phyloP scores from a whole-genome alignment of 306 rosid species.

The Castanea crenata region DNA sequence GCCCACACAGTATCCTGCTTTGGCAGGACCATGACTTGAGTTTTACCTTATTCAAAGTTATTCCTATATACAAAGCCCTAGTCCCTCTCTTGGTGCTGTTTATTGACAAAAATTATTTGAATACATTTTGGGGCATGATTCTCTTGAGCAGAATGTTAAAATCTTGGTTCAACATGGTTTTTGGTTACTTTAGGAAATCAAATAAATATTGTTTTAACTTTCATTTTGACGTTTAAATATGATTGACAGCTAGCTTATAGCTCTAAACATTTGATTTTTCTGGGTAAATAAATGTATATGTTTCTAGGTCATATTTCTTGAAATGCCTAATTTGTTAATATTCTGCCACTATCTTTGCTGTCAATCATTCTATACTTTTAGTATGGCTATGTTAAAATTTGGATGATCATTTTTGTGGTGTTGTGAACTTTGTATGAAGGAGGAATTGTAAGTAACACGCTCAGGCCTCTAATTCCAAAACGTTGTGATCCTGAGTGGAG shows the following conservation, averaged over 20 bases:
- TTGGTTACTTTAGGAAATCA: not conserved
- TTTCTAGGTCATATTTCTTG: not conserved
- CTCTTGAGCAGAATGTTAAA: not conserved
- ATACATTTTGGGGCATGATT: not conserved
- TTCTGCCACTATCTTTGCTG: not conserved
- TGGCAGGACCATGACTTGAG: not conserved
- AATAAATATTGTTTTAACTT: no score
- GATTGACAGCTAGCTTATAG: not conserved
- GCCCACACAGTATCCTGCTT: not conserved
- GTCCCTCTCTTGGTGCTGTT: not conserved
- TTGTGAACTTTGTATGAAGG: slow-evolving; percentile 40
- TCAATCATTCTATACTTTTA: not conserved
- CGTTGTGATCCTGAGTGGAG: slow-evolving; percentile 85
- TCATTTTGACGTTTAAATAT: not conserved
- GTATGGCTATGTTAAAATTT: not conserved
- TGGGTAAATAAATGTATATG: no score
- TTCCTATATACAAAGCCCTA: not conserved
- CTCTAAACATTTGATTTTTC: no score
- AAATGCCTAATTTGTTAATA: not conserved
- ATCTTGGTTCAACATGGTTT: not conserved
- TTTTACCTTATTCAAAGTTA: not conserved
- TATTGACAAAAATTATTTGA: not conserved
- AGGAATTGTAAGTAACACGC: slow-evolving; percentile 82
- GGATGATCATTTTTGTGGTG: slow-evolving; percentile 18
- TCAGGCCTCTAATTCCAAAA: slow-evolving; percentile 85